Base-by-base conservation (phyloP, 129 eudicot species). In the Sambucus nigra region DNA sequence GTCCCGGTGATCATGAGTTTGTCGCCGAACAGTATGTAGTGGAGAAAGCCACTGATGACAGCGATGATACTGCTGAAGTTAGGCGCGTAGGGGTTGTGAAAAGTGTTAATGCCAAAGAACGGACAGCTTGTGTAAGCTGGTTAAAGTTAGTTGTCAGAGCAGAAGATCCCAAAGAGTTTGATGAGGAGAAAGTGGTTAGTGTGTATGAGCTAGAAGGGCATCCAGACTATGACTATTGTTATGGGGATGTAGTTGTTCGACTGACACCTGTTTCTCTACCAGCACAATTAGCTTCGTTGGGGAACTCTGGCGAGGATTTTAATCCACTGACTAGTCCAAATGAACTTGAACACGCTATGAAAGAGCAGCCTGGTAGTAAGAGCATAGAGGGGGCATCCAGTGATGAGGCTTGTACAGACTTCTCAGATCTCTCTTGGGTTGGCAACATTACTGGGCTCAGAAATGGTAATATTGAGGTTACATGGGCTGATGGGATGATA, bases 401-500 rank as follows among this genome's bases (percentile, higher is more conserved):
- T 35, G 78, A 60, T 57, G 80, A 82, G 22, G 46, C 73, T 50
- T 29, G 58, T 47, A 25, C 60, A 16, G 76, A 59, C 20, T 77
- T 91, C 65, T 69, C 94, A 6, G 91, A 82, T 70, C 92, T 92
- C 47, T 86, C 99, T 52, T 92, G 99, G 99, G 99, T 86, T 55
- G 99, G 99, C 60, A 86, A 92, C 76, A 92, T 92, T 49, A 92
- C 96, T 17, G 99, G 99, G 57, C 86, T 92, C 20, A 69, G 74
- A 64, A 77, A 80, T 62, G 99, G 99, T 72, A 91, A 92, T 75
- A 92, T 92, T 29, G 94, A 92, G 75, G 99, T 92, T 45, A 77
- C 92, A 16, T 92, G 99, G 99, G 99, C 99, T 65, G 96, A 92
- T 69, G 96, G 99, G 51, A 86, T 92, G 99, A 69, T 86, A 53